Conservation (phyloP, 805 yeast genomes). For the Starmerella kuoi region DNA sequence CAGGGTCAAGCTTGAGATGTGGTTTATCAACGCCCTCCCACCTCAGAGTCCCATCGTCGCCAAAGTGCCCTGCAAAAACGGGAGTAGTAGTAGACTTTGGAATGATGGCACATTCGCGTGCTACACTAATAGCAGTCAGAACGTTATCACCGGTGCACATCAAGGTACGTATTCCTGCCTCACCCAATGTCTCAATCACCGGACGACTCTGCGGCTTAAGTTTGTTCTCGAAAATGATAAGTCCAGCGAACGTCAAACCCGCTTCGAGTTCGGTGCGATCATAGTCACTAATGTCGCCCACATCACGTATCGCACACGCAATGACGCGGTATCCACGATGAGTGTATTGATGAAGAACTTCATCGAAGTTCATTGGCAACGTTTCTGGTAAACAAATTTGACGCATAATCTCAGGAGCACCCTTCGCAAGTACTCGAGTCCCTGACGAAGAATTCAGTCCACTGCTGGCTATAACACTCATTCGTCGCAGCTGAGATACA, state of each 20-base stretch:
- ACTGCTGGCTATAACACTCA: slow-evolving; percentile 63
- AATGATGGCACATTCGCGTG: slow-evolving; percentile 66
- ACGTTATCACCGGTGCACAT: slow-evolving; percentile 99
- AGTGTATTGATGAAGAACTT: slow-evolving; percentile 68
- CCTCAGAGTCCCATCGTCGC: slow-evolving; percentile 32
- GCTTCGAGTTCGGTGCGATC: slow-evolving; percentile 56
- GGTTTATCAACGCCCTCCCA: slow-evolving; percentile 37
- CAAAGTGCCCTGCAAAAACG: slow-evolving; percentile 55
- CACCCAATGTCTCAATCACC: slow-evolving; percentile 46
- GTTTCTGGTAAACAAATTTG: slow-evolving; percentile 61
- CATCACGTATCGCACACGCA: slow-evolving; percentile 76
- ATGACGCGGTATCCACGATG: slow-evolving; percentile 91
- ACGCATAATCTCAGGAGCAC: slow-evolving; percentile 91
- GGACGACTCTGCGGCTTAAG: slow-evolving; percentile 55
- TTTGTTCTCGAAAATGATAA: slow-evolving; percentile 85
- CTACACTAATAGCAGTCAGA: slow-evolving; percentile 88
- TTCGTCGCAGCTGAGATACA: slow-evolving; percentile 69
- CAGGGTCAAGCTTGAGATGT: slow-evolving; percentile 45
- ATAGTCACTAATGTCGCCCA: slow-evolving; percentile 46
- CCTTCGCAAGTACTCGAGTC: slow-evolving; percentile 61
- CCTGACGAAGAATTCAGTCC: slow-evolving; percentile 22
- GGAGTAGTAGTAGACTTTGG: slow-evolving; percentile 27
- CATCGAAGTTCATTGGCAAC: slow-evolving; percentile 64
- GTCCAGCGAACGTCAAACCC: slow-evolving; percentile 66
- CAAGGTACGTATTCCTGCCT: slow-evolving; percentile 66